These are phyloP conservation scores for Sonneratia alba DNA, from an alignment of 345 rosid species.

Conservation along the genomic window DNA sequence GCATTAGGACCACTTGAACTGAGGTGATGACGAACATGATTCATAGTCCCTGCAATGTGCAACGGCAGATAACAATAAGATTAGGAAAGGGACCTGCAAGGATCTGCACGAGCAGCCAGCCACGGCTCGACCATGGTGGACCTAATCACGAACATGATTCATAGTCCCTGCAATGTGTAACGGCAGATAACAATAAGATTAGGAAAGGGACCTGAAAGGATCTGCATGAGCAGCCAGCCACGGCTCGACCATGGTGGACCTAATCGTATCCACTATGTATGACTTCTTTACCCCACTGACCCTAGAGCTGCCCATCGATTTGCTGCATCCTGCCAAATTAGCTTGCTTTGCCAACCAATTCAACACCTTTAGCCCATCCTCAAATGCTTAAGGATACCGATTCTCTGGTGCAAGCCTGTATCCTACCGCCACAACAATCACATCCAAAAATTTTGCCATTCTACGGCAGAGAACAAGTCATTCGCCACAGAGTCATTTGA, in stretches of 20 bases:
- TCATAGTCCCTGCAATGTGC: background rate
- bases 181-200: slow-evolving; percentile 1
- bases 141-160: slow-evolving; percentile 54
- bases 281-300: slow-evolving; percentile 40
- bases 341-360: slow-evolving; percentile 92
- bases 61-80: background rate
- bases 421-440: slow-evolving; percentile 78
- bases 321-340: slow-evolving; percentile 75
- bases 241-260: slow-evolving; percentile 89
- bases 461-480: slow-evolving; percentile 63
- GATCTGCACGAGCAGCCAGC: slow-evolving; percentile 89
- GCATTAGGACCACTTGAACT: background rate
- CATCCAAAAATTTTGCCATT: slow-evolving; percentile 73
- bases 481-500: slow-evolving; percentile 83
- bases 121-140: slow-evolving; percentile 93
- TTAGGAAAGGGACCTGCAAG: slow-evolving; percentile 48
- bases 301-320: slow-evolving; percentile 47
- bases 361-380: slow-evolving; percentile 75
- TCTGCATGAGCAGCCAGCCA: slow-evolving; percentile 93
- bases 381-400: slow-evolving; percentile 75
- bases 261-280: slow-evolving; percentile 68
- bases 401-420: slow-evolving; percentile 90
- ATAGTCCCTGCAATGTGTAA: background rate
- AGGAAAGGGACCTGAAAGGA: slow-evolving; percentile 56
- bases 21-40: background rate